These are phyloP conservation scores for Phellinidium pouzarii DNA, from an alignment of 1,284 basidiomycete species.

Conservation along the genomic window DNA sequence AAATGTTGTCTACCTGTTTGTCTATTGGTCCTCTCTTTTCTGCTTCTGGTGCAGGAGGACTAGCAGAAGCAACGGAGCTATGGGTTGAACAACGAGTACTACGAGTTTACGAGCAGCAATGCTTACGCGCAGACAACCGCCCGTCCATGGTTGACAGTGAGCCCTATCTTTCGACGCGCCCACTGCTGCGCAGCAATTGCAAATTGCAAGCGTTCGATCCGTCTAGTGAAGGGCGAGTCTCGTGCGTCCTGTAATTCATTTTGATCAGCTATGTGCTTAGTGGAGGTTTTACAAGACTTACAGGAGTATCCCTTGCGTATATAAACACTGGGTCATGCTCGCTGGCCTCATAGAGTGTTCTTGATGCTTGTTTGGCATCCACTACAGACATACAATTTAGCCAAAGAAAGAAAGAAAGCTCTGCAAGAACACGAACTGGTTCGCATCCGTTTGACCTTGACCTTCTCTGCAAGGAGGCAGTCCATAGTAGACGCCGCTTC, in stretches of 20 bases:
- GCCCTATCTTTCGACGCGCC: constrained; percentile 3
- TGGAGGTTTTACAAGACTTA: neutral
- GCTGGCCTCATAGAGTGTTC: constrained; percentile 4
- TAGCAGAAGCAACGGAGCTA: neutral
- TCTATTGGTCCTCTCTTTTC: neutral
- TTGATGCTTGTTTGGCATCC: constrained; percentile 5
- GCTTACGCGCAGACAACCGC: constrained; percentile 16
- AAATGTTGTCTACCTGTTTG: neutral
- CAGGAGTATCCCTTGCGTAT: constrained; percentile 16
- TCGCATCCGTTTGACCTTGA: constrained; percentile 10
- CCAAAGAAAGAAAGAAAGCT: neutral
- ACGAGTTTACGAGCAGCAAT: neutral
- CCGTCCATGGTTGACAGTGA: constrained; percentile 11
- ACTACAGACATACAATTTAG: constrained; percentile 2
- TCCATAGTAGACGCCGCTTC: neutral
- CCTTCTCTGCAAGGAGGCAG: constrained; percentile 3
- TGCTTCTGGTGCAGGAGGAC: constrained; percentile 5
- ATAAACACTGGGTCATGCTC: constrained; percentile 11
- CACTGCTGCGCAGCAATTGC: constrained; percentile 2
- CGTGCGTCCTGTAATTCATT: constrained; percentile 10
- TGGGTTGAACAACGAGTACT: neutral
- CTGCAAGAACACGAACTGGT: neutral
- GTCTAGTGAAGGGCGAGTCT: neutral
- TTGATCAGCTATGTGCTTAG: neutral
- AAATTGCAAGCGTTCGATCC: constrained; percentile 5